Conservation (phyloP, 148 eudicot genomes). For the Hydrangea macrophylla region DNA sequence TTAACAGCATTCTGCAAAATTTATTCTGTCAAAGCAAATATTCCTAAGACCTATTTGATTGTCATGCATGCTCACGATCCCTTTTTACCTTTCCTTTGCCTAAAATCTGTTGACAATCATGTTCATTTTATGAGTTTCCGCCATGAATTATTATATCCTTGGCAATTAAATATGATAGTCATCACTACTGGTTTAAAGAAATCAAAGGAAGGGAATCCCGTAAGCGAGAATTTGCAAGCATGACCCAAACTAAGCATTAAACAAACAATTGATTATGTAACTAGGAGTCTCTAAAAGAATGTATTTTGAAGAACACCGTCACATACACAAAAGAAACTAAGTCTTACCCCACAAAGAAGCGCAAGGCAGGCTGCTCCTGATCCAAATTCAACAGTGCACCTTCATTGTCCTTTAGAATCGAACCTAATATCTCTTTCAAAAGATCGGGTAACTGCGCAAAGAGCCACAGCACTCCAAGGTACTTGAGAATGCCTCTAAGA, state of each 20-base stretch:
- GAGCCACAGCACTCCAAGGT: slow-evolving; percentile 97
- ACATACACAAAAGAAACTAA: too few species aligned
- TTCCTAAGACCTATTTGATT: not conserved
- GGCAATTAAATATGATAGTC: not conserved
- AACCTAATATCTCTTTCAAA: slow-evolving; percentile 87
- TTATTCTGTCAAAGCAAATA: not conserved
- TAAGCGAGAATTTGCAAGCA: not conserved
- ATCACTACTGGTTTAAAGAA: not conserved
- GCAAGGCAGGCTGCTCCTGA: slow-evolving; percentile 99
- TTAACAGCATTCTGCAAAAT: not conserved
- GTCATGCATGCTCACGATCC: not conserved
- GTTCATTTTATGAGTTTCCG: too few species aligned
- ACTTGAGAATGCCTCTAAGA: slow-evolving; percentile 88
- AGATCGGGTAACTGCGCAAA: slow-evolving; percentile 97
- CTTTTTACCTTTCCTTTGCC: not conserved
- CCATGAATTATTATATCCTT: too few species aligned
- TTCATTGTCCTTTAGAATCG: slow-evolving; percentile 91
- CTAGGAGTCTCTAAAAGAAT: not conserved
- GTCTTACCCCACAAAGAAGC: slow-evolving; percentile 96
- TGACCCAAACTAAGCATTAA: not conserved
- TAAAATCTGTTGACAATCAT: not conserved
- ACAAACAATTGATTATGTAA: not conserved
- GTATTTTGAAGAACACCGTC: too few species aligned
- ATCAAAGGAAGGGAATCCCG: not conserved
- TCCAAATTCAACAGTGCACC: slow-evolving; percentile 95